A percentile compares a stretch with the other conserved stretches of the same genome.
Evolutionary conservation across 768 basidiomycete genomes (phyloP).

Genomic region (Hemileccinum rubropunctum): DNA sequence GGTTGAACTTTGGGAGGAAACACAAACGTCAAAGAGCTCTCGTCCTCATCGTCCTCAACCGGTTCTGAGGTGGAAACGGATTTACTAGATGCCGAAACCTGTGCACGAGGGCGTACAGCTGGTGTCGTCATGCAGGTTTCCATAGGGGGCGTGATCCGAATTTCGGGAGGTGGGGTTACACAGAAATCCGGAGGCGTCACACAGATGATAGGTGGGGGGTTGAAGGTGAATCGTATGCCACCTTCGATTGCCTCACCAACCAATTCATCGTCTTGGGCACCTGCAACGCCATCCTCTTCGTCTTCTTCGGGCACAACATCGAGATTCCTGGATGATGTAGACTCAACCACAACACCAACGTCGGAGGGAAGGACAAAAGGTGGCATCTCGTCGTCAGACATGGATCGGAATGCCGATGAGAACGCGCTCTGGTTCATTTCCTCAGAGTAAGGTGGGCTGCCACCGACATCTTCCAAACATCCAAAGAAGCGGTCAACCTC

Average conservation of each 20-base stretch:
- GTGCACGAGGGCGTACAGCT: conserved; percentile 12
- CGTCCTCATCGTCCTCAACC: conserved; percentile 24
- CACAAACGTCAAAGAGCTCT: conserved; percentile 20
- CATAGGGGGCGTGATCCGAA: conserved; percentile 19
- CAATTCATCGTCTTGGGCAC: conserved; percentile 45
- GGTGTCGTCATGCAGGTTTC: conserved; percentile 18
- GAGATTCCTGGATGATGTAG: conserved; percentile 27
- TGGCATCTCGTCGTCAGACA: conserved; percentile 45
- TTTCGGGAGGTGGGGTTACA: conserved; percentile 28
- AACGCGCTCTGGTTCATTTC: conserved; percentile 64
- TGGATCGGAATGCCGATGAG: conserved; percentile 45
- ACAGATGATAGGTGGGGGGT: conserved; percentile 45
- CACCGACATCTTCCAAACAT: conserved; percentile 56
- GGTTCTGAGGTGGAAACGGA: conserved; percentile 4
- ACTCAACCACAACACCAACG: conserved; percentile 42
- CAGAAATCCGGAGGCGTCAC: conserved; percentile 27
- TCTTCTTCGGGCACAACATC: conserved; percentile 44
- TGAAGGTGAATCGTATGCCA: conserved; percentile 74
- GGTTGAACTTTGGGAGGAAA: conserved; percentile 18
- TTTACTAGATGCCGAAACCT: conserved; percentile 3
- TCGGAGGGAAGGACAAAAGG: conserved; percentile 49
- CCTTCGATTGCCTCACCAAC: conserved; percentile 58
- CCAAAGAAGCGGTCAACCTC: conserved; percentile 79
- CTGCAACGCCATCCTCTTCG: conserved; percentile 26
- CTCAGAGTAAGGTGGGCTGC: conserved; percentile 42